Conservation (phyloP, 352 stramenopile genomes). For the Sclerospora graminicola region DNA sequence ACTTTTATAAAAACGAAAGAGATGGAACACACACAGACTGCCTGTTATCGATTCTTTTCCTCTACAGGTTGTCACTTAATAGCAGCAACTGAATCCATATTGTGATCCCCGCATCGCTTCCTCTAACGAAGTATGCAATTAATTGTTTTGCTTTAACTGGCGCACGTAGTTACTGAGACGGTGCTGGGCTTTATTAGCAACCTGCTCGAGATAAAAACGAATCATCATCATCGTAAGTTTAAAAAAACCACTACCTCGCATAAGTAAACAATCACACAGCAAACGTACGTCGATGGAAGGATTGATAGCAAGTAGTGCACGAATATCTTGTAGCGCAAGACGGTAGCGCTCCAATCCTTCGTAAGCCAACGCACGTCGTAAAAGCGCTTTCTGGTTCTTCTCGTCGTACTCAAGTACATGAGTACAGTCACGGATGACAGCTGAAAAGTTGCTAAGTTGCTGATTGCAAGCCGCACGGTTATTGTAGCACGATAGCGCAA, state of each 20-base stretch:
- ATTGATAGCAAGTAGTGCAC: constrained; percentile 77
- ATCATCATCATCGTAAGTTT: background rate
- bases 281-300: constrained; percentile 73
- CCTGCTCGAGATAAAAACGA: constrained; percentile 22
- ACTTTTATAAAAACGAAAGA: too few species aligned
- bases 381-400: constrained; percentile 92
- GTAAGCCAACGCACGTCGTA: constrained; percentile 91
- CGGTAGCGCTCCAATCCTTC: constrained; percentile 93
- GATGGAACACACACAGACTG: too few species aligned
- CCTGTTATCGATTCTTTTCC: too few species aligned
- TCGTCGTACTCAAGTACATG: constrained; percentile 90
- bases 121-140: constrained; percentile 9
- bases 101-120: too few species aligned
- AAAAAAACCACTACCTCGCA: background rate
- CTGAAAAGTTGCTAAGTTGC: constrained; percentile 95
- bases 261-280: background rate
- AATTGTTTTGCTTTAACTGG: constrained; percentile 76
- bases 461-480: constrained; percentile 95
- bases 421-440: constrained; percentile 91
- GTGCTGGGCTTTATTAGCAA: constrained; percentile 84
- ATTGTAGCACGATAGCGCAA: constrained; percentile 91
- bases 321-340: constrained; percentile 82
- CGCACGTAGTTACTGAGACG: constrained; percentile 83
- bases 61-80: too few species aligned
- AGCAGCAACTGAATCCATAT: too few species aligned